Base-by-base conservation (phyloP, 768 basidiomycete species). In the Tricholoma terreum region DNA sequence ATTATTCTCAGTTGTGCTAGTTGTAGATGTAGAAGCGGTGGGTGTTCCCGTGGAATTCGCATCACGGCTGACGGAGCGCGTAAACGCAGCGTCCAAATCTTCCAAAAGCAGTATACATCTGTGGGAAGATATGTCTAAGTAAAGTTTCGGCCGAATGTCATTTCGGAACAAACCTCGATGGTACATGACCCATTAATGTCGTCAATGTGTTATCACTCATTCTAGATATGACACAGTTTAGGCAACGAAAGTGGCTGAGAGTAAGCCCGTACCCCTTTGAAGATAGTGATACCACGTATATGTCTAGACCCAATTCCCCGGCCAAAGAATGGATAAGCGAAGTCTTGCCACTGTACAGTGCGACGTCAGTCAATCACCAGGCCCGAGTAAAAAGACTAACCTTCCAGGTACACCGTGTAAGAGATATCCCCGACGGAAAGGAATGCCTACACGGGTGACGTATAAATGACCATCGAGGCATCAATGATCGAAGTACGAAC, bases 81-180 rank as follows among this genome's bases (percentile, higher is more conserved):
- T 94, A 76, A 94, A 94, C 24, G 92, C 92, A 55, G 92, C 92
- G 70, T 94, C 92, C 64, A 96, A 82, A 79, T 96, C 93, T 76
- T 96, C 94, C 69, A 96, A 82, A 72, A 96, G 87, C 64, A 96
- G 80, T 59, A 96, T 92, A 79, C 91, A 93, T 78, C 91, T 91
- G 63, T 50, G 50, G n/a, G 55, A 48, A 48, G 27, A 59, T 55
- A 52, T 62, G 55, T 27, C 6, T 27, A 27, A 64, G 54, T 56
- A 50, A n/a, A 36, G 31, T 38, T 48, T 48, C 50, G 38, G 35
- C 35, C 12, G 48, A 35, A 43, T 34, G 21, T 57, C 15, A 61
- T 57, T 50, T 27, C 34, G n/a, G 33, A 57, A 65, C 59, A 60
- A 55, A 91, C 89, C 90, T 85, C 58, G 88, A 83, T 24, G 92